Evolutionary conservation across 441 rosid genomes (phyloP), one percentile per base, ranked within the genome.

Genomic region (Manihot esculenta): DNA sequence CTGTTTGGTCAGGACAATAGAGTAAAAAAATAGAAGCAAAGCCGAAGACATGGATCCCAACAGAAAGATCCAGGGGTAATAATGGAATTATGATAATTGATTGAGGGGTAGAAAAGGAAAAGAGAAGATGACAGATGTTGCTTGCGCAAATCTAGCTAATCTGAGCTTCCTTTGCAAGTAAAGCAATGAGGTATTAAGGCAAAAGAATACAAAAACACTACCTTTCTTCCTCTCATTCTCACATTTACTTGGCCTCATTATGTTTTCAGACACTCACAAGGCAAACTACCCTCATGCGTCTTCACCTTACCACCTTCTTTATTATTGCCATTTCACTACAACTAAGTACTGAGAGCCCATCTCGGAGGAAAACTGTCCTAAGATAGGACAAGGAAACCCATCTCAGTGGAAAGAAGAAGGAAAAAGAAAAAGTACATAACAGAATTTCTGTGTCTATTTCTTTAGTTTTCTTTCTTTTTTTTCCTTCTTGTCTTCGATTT

Each of bases 121-220:
- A 49, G 18, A 2, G 20, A 71, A 56, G 35, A 71, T 50, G 76
- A 74, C 84, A 81, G 70, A 73, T 70, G 49, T 78, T 79, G 89
- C 85, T 79, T 74, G 83, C 83, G 85, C 85, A 82, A 84, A 84
- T 84, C 86, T 84, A 78, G 86, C 84, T 80, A 77, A 62, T 58
- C 76, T 69, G 79, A 73, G 64, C 72, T 71, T 76, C 77, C n/a
- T 68, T 64, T 66, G 51, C 78, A 72, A 70, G 75, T n/a, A 71
- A 69, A 62, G 69, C 14, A 13, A 5, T 17, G 53, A 41, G 35
- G 55, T 64, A 53, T 26, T 47, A 6, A 48, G 42, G 56, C 56
- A 17, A 27, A 17, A 27, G 48, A 42, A 48, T 71, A 65, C 73
- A 42, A 38, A 56, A 41, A 45, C 44, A 15, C 3, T 50, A 21